Conservation (phyloP, 2,329 filamentous ascomycete genomes). For the Pseudomassariella vexata region DNA sequence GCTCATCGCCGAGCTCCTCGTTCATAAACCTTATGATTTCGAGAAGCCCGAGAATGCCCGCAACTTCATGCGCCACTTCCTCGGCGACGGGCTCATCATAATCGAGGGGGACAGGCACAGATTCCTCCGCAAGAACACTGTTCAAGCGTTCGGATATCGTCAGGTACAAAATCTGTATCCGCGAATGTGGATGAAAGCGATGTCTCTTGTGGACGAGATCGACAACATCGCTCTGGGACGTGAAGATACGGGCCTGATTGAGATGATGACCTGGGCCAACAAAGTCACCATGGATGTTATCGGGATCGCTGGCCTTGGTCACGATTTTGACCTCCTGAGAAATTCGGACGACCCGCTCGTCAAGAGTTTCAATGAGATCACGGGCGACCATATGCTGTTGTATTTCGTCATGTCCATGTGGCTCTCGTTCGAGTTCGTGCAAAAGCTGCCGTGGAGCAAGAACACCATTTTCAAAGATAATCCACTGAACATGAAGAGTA, state of each 20-base stretch:
- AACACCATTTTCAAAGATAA: constrained; percentile 32
- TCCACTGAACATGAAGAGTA: constrained; percentile 27
- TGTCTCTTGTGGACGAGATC: constrained; percentile 26
- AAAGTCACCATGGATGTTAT: constrained; percentile 56
- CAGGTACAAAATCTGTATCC: constrained; percentile 67
- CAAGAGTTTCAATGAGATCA: too few relatives aligned
- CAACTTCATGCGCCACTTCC: constrained; percentile 42
- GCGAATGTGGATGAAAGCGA: constrained; percentile 58
- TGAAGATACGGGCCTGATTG: constrained; percentile 25
- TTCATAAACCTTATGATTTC: constrained; percentile 47
- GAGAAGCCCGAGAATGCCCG: constrained; percentile 41
- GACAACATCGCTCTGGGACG: too few relatives aligned
- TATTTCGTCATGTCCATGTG: constrained; percentile 34
- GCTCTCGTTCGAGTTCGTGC: constrained; percentile 29
- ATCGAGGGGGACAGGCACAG: constrained; percentile 70
- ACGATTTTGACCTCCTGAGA: constrained; percentile 41
- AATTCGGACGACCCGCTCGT: constrained; percentile 33
- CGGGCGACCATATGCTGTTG: constrained; percentile 41
- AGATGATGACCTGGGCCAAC: constrained; percentile 43
- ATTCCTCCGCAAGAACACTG: constrained; percentile 60
- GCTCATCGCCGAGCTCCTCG: constrained; percentile 41
- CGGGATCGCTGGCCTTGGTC: constrained; percentile 50
- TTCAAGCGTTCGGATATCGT: constrained; percentile 61
- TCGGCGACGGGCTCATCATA: constrained; percentile 54
- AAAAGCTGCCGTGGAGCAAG: constrained; percentile 38